These are phyloP conservation scores for Colletotrichum lindemuthianum DNA, from an alignment of 2,329 filamentous ascomycete species.

Conservation along the genomic window DNA sequence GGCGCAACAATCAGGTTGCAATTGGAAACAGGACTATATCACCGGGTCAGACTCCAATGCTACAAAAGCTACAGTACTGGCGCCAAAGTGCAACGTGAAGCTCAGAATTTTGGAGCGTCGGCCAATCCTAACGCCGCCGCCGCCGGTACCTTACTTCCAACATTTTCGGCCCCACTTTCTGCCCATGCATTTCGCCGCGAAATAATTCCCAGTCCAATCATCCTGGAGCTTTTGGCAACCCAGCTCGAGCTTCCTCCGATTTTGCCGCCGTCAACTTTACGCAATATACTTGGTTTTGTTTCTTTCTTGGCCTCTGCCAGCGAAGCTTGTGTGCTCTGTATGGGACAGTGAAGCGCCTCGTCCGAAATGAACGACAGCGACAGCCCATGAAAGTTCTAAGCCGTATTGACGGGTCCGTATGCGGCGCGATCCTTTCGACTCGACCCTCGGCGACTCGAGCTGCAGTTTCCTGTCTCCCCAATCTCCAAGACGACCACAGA, in stretches of 20 bases:
- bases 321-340: constrained; percentile 17
- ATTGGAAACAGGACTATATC: no score
- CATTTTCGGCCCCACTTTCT: constrained; percentile 22
- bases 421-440: constrained; percentile 63
- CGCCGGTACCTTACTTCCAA: background rate
- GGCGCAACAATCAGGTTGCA: background rate
- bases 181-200: constrained; percentile 23
- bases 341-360: constrained; percentile 30
- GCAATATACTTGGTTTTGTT: background rate
- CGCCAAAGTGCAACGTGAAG: constrained; percentile 4
- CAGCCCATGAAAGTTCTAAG: constrained; percentile 69
- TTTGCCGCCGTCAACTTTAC: background rate
- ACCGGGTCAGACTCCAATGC: background rate
- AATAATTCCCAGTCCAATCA: constrained; percentile 32
- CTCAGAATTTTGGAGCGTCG: constrained; percentile 37
- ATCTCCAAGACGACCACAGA: constrained; percentile 29
- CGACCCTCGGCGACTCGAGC: constrained; percentile 46
- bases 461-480: constrained; percentile 23
- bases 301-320: background rate
- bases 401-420: constrained; percentile 69
- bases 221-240: constrained; percentile 26
- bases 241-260: constrained; percentile 22
- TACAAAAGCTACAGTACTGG: background rate
- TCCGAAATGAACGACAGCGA: constrained; percentile 53
- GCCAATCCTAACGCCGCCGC: constrained; percentile 36